phyloP scores from a whole-genome alignment of 2,329 filamentous ascomycete species.

The Cladosporium cucumerinum region DNA sequence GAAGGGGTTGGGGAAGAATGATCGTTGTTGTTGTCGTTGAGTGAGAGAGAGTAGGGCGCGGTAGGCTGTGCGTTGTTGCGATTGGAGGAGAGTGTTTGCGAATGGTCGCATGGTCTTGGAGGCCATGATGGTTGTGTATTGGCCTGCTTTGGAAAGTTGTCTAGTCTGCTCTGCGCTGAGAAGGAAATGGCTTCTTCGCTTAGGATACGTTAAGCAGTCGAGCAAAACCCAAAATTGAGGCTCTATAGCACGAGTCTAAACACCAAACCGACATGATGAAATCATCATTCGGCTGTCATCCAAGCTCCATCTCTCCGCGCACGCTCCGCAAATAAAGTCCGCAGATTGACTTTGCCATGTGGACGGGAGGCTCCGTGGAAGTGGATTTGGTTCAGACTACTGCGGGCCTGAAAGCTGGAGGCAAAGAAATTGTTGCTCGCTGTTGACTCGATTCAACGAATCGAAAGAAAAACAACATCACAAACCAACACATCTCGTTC shows the following conservation, averaged over 20 bases:
- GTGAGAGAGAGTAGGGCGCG: slow-evolving; percentile 19
- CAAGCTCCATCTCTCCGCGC: neutral
- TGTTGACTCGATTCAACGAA: slow-evolving; percentile 11
- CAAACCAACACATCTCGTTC: neutral
- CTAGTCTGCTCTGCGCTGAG: neutral
- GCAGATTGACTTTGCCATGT: slow-evolving; percentile 7
- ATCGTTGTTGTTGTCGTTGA: slow-evolving; percentile 32
- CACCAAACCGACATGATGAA: neutral
- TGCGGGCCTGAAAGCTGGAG: slow-evolving; percentile 5
- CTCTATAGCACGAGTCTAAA: neutral
- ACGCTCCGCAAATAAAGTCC: slow-evolving; percentile 12
- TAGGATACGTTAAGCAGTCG: neutral
- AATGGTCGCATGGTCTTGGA: slow-evolving; percentile 23
- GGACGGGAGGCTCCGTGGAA: slow-evolving; percentile 2
- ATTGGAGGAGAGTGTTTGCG: slow-evolving; percentile 23
- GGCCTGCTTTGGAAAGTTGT: neutral
- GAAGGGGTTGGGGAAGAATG: slow-evolving; percentile 46
- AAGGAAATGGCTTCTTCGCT: neutral
- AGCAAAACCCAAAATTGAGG: neutral
- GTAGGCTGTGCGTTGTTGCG: slow-evolving; percentile 13
- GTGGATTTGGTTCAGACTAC: neutral
- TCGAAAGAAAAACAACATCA: neutral
- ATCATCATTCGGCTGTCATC: slow-evolving; percentile 12
- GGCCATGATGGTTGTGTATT: neutral
- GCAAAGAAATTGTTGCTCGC: slow-evolving; percentile 10